Base-by-base conservation (phyloP, 345 rosid species). In the Populus nigra region DNA sequence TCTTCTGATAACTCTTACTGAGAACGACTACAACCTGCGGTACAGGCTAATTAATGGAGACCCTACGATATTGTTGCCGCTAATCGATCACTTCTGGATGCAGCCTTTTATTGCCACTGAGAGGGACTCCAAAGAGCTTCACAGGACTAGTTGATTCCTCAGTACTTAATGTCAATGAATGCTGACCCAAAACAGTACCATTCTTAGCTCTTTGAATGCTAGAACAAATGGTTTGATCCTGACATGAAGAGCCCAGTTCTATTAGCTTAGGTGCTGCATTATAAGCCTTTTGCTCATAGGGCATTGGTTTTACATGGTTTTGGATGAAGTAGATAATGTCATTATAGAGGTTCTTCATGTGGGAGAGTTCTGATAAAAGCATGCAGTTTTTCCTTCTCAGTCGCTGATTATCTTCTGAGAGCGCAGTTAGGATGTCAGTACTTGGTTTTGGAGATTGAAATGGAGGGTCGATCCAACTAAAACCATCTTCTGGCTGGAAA, bases 321-420 rank as follows among this genome's bases (percentile, higher is more conserved):
- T 90, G 94, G 80, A 90, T 83, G 82, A 90, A 90, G 80, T 85
- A 90, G 47, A 90, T 81, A 39, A 88, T 87, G 79, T 86, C 90
- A 78, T 87, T 88, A 84, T 90, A 90, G 68, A 88, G 90, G 27
- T 31, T 82, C 82, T 87, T 90, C 94, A 87, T 86, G 84, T 84
- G 90, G 27, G 85, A 55, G 17, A 90, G 89, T 74, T 88, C 92
- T 25, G 92, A 87, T n/a, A 87, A 23, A 18, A 90, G 86, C 88
- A 83, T 78, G 74, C 69, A 77, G 83, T 90, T 90, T 75, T 78
- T 90, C 72, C 83, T 77, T 41, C 88, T 70, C 13, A 90, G 83
- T 23, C 88, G 78, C 53, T 87, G 84, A 65, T 90, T 88, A 71
- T 90, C 94, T 71, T 88, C 88, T 10, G 84, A 72, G n/a, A 90